A percentile compares a stretch with the other conserved stretches of the same genome.
Evolutionary conservation across 306 rosid species (phyloP).

Genomic region (Rosa multiflora): DNA sequence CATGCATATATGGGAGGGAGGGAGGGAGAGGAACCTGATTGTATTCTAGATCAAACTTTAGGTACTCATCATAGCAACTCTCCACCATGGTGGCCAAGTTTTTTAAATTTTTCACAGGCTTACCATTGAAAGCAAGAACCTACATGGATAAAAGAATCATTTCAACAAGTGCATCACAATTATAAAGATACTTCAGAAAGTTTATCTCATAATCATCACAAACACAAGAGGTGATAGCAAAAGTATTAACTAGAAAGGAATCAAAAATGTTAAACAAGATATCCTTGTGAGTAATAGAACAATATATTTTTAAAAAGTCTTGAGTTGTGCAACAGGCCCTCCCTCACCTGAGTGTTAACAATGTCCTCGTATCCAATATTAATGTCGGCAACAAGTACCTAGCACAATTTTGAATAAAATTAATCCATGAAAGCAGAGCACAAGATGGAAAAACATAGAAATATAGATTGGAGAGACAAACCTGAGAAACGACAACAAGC

Average conservation of each 20-base stretch:
- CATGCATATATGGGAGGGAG: background rate
- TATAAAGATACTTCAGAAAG: background rate
- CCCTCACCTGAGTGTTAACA: slow-evolving; percentile 65
- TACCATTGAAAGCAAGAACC: slow-evolving; percentile 69
- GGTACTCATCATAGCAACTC: slow-evolving; percentile 61
- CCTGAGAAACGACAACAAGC: slow-evolving; percentile 81
- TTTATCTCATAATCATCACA: background rate
- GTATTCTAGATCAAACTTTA: slow-evolving; percentile 66
- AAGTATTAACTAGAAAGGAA: background rate
- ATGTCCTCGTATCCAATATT: slow-evolving; percentile 83
- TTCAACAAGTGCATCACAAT: background rate
- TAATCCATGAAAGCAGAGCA: slow-evolving; percentile 9
- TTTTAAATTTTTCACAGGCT: slow-evolving; percentile 67
- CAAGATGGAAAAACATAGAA: background rate
- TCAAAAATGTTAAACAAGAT: background rate
- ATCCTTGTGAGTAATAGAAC: background rate
- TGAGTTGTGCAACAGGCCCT: background rate
- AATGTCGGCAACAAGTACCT: slow-evolving; percentile 87
- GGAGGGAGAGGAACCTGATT: slow-evolving; percentile 53
- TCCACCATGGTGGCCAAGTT: slow-evolving; percentile 74
- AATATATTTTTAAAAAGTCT: background rate
- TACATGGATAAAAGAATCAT: slow-evolving; percentile 23
- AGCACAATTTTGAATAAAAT: slow-evolving; percentile 22
- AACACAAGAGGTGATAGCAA: background rate
- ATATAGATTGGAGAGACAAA: slow-evolving; percentile 16